Base-by-base conservation (phyloP, 805 yeast genomes). In the Teunomyces panamensis region DNA sequence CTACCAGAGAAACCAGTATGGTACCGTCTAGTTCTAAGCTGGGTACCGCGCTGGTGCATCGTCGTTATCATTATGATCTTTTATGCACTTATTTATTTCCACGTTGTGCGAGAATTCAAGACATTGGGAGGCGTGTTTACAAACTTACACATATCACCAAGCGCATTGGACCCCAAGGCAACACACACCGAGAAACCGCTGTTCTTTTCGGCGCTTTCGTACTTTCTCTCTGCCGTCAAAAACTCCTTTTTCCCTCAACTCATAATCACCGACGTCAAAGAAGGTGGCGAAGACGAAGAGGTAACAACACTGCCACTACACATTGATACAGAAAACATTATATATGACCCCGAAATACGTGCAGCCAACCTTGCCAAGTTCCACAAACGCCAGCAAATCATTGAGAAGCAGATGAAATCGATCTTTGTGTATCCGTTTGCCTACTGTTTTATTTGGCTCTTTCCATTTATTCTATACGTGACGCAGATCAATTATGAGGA, bases 401-500 rank as follows among this genome's bases (percentile, higher is more conserved):
- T 90, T 44, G 82, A 85, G 60, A 81, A 83, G 48, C 96, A 90
- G 67, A 82, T 88, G 78, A 83, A 83, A 57, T 75, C 85, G 29
- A 84, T 90, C 42, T 89, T 90, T 64, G 74, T 90, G 41, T 90
- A 90, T 61, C 97, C 97, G 3, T 68, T 85, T 36, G 85, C 96
- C 2, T 90, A 89, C 64, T 74, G 89, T 49, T 73, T 86, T 26
- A 65, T 89, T 42, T 90, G 97, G 97, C 59, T 85, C 16, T 84
- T 87, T 53, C 97, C 97, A 1, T 78, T 88, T 50, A 77, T 84
- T 4, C 72, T 80, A 30, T 87, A 85, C 56, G 73, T 81, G 47
- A 73, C 88, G 8, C 82, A 79, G 57, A 70, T 77, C 55, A 69
- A 72, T 33, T 69, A 75, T 55, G 81, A 78, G 48, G 61, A 74